phyloP scores from a whole-genome alignment of 441 rosid genomes.

The Brassica hybrid region DNA sequence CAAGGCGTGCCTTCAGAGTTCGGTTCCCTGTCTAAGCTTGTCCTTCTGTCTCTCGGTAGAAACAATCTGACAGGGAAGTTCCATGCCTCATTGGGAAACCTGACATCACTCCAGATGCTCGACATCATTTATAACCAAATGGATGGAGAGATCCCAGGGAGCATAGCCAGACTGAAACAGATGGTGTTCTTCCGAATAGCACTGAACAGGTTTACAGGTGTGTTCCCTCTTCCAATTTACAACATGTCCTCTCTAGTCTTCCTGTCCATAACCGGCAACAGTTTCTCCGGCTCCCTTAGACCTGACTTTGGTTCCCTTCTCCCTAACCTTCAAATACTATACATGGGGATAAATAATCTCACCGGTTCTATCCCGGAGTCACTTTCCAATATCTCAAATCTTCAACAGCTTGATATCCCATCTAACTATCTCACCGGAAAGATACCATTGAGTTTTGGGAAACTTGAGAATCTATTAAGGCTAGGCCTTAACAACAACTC shows the following conservation, averaged over 20 bases:
- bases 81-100: slow-evolving; percentile 36
- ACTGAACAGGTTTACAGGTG: slow-evolving; percentile 33
- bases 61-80: slow-evolving; percentile 36
- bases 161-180: slow-evolving; percentile 30
- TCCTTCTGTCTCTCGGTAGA: slow-evolving; percentile 32
- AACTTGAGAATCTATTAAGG: slow-evolving; percentile 7
- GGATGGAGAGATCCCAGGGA: slow-evolving; percentile 38
- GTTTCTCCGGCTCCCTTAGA: slow-evolving; percentile 34
- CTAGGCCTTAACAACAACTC: slow-evolving; percentile 23
- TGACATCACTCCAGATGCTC: slow-evolving; percentile 37
- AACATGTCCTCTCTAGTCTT: slow-evolving; percentile 31
- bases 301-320: slow-evolving; percentile 31
- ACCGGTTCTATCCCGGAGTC: slow-evolving; percentile 36
- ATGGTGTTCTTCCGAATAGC: slow-evolving; percentile 38
- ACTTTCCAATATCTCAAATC: slow-evolving; percentile 30
- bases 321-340: slow-evolving; percentile 37
- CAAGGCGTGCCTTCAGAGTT: slow-evolving; percentile 32
- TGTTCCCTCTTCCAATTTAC: slow-evolving; percentile 37
- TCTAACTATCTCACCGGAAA: slow-evolving; percentile 27
- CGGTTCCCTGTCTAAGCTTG: slow-evolving; percentile 29
- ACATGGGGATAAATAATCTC: slow-evolving; percentile 35
- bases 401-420: slow-evolving; percentile 9
- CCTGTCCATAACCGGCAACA: slow-evolving; percentile 32
- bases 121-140: slow-evolving; percentile 31
- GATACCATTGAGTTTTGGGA: slow-evolving; percentile 37